Conservation (phyloP, 257 asterid species). For the Solanum peruvianum region DNA sequence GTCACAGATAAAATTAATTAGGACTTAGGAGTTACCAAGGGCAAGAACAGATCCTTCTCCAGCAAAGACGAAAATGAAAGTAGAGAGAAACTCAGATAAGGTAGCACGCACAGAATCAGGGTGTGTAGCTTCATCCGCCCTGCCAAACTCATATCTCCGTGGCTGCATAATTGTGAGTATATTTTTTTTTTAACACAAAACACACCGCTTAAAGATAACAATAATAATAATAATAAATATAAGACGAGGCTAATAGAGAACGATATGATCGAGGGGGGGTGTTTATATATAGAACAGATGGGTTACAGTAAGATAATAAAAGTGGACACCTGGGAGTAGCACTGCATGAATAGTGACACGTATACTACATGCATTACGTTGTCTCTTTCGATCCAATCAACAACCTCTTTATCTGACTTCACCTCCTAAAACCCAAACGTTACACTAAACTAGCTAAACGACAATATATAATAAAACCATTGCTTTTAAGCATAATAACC, state of each 20-base stretch:
- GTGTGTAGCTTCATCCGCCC: slow-evolving; percentile 89
- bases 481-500: too few relatives aligned
- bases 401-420: background rate
- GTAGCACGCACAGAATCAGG: slow-evolving; percentile 86
- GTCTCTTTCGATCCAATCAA: background rate
- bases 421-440: background rate
- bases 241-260: background rate
- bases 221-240: background rate
- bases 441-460: background rate
- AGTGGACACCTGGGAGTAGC: slow-evolving; percentile 69
- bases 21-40: slow-evolving; percentile 18
- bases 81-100: slow-evolving; percentile 69
- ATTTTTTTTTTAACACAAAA: background rate
- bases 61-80: slow-evolving; percentile 80
- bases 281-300: background rate
- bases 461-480: background rate
- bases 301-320: background rate
- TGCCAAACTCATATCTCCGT: slow-evolving; percentile 69
- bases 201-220: background rate
- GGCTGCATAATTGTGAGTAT: slow-evolving; percentile 14
- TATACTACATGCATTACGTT: slow-evolving; percentile 16
- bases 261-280: background rate
- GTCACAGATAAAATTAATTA: background rate
- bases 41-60: slow-evolving; percentile 93
- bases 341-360: slow-evolving; percentile 74